Percentiles rank a stretch among this genome's conserved stretches.
Evolutionary conservation across 2,329 filamentous ascomycete genomes (phyloP).

Genomic region (Ophiostoma sp.): DNA sequence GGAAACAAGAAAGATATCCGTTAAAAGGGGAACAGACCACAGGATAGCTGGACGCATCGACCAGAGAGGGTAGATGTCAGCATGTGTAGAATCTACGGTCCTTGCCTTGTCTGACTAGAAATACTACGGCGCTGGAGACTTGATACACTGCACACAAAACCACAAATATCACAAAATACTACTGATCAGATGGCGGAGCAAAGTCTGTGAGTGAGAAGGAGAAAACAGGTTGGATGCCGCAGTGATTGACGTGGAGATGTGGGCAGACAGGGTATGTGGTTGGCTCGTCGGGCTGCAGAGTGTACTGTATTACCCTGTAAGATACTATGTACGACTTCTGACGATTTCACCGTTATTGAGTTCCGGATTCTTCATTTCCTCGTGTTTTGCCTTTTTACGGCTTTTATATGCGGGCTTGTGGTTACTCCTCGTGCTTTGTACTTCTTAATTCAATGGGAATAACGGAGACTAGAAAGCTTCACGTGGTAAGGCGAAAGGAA

Average conservation of each 20-base stretch:
- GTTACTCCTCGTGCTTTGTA: too few relatives aligned
- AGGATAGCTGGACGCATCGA: background rate
- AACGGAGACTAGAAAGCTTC: too few relatives aligned
- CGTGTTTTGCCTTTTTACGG: background rate
- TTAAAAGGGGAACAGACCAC: background rate
- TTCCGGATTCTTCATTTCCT: background rate
- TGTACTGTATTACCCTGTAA: too few relatives aligned
- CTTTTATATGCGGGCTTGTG: too few relatives aligned
- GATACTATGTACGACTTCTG: too few relatives aligned
- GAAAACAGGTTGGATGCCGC: conserved; percentile 1
- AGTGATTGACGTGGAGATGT: background rate
- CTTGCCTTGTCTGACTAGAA: background rate
- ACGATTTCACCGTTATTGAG: too few relatives aligned
- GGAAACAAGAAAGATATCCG: background rate
- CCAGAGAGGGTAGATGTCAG: conserved; percentile 8
- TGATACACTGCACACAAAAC: background rate
- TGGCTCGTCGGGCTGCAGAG: background rate
- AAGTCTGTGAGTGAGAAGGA: background rate
- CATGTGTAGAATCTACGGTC: background rate
- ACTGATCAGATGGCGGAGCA: background rate
- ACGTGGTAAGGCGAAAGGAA: background rate
- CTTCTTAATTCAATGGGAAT: too few relatives aligned
- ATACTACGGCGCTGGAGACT: background rate
- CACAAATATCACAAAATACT: background rate
- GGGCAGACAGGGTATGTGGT: background rate